These are phyloP conservation scores for Halophytophthora polymorphica DNA, from an alignment of 352 stramenopile species.

Conservation along the genomic window DNA sequence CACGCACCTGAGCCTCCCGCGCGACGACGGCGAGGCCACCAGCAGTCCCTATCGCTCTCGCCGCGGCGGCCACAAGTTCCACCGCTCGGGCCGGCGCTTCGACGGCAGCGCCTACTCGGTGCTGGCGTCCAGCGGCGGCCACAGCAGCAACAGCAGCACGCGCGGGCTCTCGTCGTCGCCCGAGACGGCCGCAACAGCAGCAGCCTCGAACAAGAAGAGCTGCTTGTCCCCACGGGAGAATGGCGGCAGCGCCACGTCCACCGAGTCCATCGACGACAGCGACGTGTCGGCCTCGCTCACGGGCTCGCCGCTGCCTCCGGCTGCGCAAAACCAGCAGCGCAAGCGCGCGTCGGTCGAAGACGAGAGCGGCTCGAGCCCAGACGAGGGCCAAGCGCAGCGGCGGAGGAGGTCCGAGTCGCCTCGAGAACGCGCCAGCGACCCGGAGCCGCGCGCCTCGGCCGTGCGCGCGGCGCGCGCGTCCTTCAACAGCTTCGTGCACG, in stretches of 20 bases:
- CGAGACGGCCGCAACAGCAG: conserved; percentile 10
- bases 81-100: conserved; percentile 23
- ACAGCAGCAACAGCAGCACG: conserved; percentile 22
- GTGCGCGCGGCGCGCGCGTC: conserved; percentile 4
- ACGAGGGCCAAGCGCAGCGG: too few relatives aligned
- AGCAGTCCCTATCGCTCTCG: too few relatives aligned
- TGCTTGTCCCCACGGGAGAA: conserved; percentile 18
- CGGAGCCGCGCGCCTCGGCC: conserved; percentile 14
- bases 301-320: conserved; percentile 11
- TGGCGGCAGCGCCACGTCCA: conserved; percentile 35
- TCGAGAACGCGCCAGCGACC: conserved; percentile 14
- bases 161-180: conserved; percentile 14
- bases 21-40: conserved; percentile 2
- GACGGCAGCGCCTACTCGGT: conserved; percentile 14
- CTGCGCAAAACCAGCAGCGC: too few relatives aligned
- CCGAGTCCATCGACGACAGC: conserved; percentile 37
- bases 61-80: conserved; percentile 31
- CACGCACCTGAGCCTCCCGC: conserved; percentile 28
- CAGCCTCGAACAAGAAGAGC: conserved; percentile 5
- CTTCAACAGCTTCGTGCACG: conserved; percentile 15
- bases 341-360: conserved; percentile 29
- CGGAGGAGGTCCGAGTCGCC: conserved; percentile 1
- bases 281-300: conserved; percentile 29
- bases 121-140: conserved; percentile 9
- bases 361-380: neutral